A percentile compares a stretch with the other conserved stretches of the same genome.
Conservation (phyloP, 1,139 yeast species). For the Suhomyces chickasaworum region DNA sequence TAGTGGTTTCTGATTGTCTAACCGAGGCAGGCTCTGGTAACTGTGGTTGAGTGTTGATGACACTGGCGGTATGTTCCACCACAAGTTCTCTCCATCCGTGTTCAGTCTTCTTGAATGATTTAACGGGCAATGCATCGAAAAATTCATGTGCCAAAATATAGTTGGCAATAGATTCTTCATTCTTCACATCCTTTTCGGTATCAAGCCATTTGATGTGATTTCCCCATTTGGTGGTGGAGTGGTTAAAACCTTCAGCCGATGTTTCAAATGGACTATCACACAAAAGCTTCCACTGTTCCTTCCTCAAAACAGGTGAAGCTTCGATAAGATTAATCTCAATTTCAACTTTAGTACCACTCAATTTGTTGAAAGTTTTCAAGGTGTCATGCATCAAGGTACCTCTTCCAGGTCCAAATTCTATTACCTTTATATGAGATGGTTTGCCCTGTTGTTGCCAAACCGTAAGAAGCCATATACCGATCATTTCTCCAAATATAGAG, state of each 20-base stretch:
- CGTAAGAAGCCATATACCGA: slow-evolving; percentile 71
- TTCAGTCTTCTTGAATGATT: slow-evolving; percentile 61
- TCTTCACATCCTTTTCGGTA: slow-evolving; percentile 57
- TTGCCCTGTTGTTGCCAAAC: slow-evolving; percentile 61
- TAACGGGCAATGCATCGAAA: slow-evolving; percentile 83
- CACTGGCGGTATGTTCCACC: slow-evolving; percentile 56
- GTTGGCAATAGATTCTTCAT: slow-evolving; percentile 47
- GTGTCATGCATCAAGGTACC: slow-evolving; percentile 79
- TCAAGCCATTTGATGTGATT: slow-evolving; percentile 67
- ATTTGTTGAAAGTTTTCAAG: slow-evolving; percentile 48
- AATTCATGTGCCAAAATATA: slow-evolving; percentile 83
- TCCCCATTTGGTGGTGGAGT: slow-evolving; percentile 54
- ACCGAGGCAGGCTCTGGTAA: slow-evolving; percentile 22
- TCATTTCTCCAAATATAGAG: slow-evolving; percentile 84
- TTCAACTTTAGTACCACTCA: slow-evolving; percentile 32
- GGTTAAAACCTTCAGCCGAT: slow-evolving; percentile 35
- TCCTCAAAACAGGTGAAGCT: slow-evolving; percentile 67
- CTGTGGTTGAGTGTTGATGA: slow-evolving; percentile 41
- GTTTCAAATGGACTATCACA: slow-evolving; percentile 34
- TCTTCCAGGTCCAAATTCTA: slow-evolving; percentile 88
- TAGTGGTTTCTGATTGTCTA: background rate
- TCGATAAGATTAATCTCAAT: slow-evolving; percentile 63
- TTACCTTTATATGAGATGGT: slow-evolving; percentile 53
- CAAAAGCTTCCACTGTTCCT: slow-evolving; percentile 55
- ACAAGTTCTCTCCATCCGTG: slow-evolving; percentile 78